Conservation (phyloP, 2,329 filamentous ascomycete genomes). For the Penicillium sclerotiorum region DNA sequence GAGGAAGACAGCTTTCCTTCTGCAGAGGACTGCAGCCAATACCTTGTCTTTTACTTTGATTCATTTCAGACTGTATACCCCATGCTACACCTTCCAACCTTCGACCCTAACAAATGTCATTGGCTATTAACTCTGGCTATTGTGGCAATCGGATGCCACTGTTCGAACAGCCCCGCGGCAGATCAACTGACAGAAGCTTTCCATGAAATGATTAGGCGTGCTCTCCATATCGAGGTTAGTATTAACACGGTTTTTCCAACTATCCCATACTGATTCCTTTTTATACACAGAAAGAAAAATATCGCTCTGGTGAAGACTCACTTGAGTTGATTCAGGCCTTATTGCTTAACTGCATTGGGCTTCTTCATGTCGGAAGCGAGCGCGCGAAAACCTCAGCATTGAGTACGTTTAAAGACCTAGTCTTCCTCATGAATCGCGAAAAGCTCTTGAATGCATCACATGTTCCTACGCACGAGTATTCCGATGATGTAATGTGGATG, state of each 20-base stretch:
- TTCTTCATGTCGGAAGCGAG: slow-evolving; percentile 31
- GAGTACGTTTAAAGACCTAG: slow-evolving; percentile 32
- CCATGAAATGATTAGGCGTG: slow-evolving; percentile 46
- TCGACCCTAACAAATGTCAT: slow-evolving; percentile 39
- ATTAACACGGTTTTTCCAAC: background rate
- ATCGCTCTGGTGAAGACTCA: slow-evolving; percentile 10
- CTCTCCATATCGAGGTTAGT: slow-evolving; percentile 37
- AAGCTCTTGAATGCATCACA: slow-evolving; percentile 24
- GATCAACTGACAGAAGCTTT: slow-evolving; percentile 37
- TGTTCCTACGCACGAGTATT: slow-evolving; percentile 5
- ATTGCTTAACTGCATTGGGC: slow-evolving; percentile 37
- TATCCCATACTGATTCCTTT: background rate
- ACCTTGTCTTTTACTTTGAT: slow-evolving; percentile 41
- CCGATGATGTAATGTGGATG: slow-evolving; percentile 32
- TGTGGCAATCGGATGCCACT: slow-evolving; percentile 45
- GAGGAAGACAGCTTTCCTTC: slow-evolving; percentile 34
- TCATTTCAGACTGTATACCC: slow-evolving; percentile 46
- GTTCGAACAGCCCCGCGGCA: slow-evolving; percentile 28
- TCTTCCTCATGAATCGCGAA: slow-evolving; percentile 24
- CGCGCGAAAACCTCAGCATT: slow-evolving; percentile 27
- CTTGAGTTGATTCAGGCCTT: slow-evolving; percentile 35
- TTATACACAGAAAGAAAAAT: slow-evolving; percentile 33
- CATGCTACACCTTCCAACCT: slow-evolving; percentile 42
- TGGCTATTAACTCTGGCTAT: slow-evolving; percentile 46
- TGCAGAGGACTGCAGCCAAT: slow-evolving; percentile 29